Evolutionary conservation across 257 asterid species (phyloP).

Genomic region (Solanum bulbocastanum): DNA sequence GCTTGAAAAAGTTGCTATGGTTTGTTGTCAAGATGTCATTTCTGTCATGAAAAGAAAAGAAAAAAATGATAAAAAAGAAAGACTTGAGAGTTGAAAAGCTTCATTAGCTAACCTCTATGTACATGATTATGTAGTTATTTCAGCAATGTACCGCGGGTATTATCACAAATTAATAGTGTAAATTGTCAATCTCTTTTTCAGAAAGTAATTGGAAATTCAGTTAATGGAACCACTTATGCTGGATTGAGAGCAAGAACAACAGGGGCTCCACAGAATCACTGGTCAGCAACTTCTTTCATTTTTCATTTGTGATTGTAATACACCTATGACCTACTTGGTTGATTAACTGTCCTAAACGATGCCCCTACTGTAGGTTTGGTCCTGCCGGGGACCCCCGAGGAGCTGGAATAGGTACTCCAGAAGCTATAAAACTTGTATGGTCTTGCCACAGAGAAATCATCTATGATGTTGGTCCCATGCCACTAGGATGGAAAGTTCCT

Average conservation of each 20-base stretch:
- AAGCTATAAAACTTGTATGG: constrained; percentile 87
- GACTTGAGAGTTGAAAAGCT: not conserved
- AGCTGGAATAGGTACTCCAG: constrained; percentile 91
- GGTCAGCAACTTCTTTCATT: constrained; percentile 26
- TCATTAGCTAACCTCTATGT: not conserved
- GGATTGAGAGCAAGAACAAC: constrained; percentile 93
- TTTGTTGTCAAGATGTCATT: not conserved
- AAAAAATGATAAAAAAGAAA: not conserved
- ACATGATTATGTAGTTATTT: not conserved
- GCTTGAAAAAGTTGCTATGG: not conserved
- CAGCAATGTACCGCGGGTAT: not conserved
- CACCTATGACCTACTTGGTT: not conserved
- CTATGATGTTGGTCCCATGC: constrained; percentile 66
- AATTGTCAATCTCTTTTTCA: constrained; percentile 7
- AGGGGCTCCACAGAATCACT: constrained; percentile 93
- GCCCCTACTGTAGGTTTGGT: constrained; percentile 50
- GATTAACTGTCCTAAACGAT: not conserved
- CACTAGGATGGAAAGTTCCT: constrained; percentile 56
- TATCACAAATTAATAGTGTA: not conserved
- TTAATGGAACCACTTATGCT: constrained; percentile 89
- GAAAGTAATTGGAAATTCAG: constrained; percentile 84
- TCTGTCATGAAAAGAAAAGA: not conserved
- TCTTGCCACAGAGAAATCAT: constrained; percentile 85
- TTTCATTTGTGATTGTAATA: not conserved
- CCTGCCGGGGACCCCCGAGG: constrained; percentile 92